phyloP scores from a whole-genome alignment of 345 rosid genomes.

The Salix viminalis region DNA sequence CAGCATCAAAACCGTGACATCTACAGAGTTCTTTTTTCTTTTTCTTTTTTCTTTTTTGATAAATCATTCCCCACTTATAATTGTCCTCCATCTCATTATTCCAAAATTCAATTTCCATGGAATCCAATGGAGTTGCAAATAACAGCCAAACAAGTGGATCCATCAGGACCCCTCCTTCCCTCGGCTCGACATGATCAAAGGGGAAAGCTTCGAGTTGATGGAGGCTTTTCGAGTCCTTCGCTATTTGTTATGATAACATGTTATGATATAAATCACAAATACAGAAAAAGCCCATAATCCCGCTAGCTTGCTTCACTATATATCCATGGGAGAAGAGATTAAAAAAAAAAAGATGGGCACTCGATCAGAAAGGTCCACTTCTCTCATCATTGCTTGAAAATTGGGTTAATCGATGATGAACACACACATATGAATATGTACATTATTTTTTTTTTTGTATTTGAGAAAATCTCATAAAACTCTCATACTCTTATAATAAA shows the following conservation, averaged over 20 bases:
- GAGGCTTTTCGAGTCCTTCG: background rate
- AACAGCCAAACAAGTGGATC: constrained; percentile 5
- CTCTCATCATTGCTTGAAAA: background rate
- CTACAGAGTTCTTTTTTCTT: no score
- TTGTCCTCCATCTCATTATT: constrained; percentile 1
- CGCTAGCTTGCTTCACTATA: background rate
- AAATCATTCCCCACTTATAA: constrained; percentile 5
- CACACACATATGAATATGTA: no score
- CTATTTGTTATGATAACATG: background rate
- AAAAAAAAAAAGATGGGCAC: background rate
- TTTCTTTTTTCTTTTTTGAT: background rate
- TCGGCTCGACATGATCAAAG: background rate
- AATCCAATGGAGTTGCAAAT: constrained; percentile 20
- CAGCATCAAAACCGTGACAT: background rate
- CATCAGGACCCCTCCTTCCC: background rate
- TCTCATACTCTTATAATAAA: no score
- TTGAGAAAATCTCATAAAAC: no score
- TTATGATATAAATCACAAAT: constrained; percentile 3
- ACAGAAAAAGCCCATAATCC: constrained; percentile 3
- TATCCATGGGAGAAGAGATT: background rate
- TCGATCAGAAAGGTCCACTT: background rate
- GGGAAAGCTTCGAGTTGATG: background rate
- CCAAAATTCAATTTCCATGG: constrained; percentile 1
- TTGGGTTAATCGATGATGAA: background rate
- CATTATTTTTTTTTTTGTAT: no score